Conservation (phyloP, 2,329 filamentous ascomycete species). For the Paecilomyces variotii region DNA sequence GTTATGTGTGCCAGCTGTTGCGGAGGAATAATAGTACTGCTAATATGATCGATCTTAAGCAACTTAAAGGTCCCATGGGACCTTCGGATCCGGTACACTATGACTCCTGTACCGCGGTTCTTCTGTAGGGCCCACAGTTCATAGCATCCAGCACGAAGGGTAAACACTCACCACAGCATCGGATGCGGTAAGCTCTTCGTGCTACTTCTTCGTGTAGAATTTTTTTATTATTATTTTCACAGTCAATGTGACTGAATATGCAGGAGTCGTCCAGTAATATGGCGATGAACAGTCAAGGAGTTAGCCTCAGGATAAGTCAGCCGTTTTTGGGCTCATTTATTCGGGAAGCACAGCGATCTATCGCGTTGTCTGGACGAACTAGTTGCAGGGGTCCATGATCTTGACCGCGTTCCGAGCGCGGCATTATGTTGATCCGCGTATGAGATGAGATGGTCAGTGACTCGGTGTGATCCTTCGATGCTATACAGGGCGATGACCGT, state of each 20-base stretch:
- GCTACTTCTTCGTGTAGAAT: too few relatives aligned
- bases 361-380: background rate
- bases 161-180: background rate
- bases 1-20: background rate
- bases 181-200: background rate
- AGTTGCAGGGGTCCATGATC: background rate
- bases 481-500: too few relatives aligned
- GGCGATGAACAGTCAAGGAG: background rate
- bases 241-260: background rate
- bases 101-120: background rate
- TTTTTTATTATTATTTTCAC: background rate
- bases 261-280: background rate
- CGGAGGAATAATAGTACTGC: background rate
- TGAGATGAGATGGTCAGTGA: background rate
- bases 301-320: background rate
- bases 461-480: background rate
- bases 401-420: background rate
- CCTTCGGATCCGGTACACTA: background rate
- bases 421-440: background rate
- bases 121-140: background rate
- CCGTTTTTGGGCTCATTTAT: background rate
- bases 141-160: background rate
- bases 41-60: background rate
- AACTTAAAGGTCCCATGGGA: background rate
- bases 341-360: background rate